These are phyloP conservation scores for Aplosporella prunicola DNA, from an alignment of 2,329 filamentous ascomycete genomes.

Conservation along the genomic window DNA sequence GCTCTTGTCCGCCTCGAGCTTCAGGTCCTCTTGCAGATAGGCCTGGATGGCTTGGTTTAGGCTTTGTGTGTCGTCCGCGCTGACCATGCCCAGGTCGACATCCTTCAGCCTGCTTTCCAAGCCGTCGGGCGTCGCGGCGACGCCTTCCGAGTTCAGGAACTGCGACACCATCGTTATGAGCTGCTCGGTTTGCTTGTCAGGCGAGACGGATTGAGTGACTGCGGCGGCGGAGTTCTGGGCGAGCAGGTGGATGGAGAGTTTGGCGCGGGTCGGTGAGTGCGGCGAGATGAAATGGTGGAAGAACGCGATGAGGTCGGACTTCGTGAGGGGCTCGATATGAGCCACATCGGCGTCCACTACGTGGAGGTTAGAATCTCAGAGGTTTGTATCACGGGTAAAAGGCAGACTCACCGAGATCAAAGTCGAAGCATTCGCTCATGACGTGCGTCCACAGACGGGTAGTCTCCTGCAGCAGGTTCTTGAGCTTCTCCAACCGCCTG, in stretches of 20 bases:
- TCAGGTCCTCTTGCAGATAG: slow-evolving; percentile 36
- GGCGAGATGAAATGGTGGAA: slow-evolving; percentile 69
- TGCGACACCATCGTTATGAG: slow-evolving; percentile 32
- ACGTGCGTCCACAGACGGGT: slow-evolving; percentile 79
- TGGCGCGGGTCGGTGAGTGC: slow-evolving; percentile 62
- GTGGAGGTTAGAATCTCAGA: background rate
- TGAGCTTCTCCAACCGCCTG: slow-evolving; percentile 79
- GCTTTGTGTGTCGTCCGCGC: slow-evolving; percentile 35
- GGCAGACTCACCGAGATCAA: slow-evolving; percentile 60
- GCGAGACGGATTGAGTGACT: slow-evolving; percentile 24
- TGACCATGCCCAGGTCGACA: slow-evolving; percentile 38
- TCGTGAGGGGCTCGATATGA: slow-evolving; percentile 63
- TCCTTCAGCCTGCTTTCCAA: slow-evolving; percentile 37
- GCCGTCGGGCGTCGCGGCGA: slow-evolving; percentile 33
- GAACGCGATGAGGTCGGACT: slow-evolving; percentile 70
- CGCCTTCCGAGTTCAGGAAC: slow-evolving; percentile 39
- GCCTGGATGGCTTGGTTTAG: slow-evolving; percentile 43
- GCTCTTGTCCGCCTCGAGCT: slow-evolving; percentile 42
- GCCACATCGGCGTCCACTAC: slow-evolving; percentile 67
- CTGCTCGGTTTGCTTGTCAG: slow-evolving; percentile 33
- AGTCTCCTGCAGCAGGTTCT: slow-evolving; percentile 82
- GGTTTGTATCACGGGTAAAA: background rate
- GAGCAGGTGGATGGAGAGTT: slow-evolving; percentile 72
- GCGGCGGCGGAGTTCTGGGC: slow-evolving; percentile 51
- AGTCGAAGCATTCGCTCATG: slow-evolving; percentile 78